Base-by-base conservation (phyloP, 2,329 filamentous ascomycete species). In the Cladophialophora psammophila region DNA sequence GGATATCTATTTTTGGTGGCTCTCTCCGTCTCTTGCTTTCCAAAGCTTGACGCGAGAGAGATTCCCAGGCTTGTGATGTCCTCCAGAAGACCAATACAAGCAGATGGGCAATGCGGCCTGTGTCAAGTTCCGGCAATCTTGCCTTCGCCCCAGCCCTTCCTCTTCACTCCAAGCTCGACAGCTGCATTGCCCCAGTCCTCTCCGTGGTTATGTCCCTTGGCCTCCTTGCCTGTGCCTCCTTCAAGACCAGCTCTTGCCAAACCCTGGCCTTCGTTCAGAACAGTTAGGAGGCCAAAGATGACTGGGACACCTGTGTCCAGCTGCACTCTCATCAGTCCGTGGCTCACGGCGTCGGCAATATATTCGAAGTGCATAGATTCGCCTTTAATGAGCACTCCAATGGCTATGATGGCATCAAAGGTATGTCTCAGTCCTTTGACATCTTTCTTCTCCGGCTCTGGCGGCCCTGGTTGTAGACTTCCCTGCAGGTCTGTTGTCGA, bases 311-410 rank as follows among this genome's bases (percentile, higher is more conserved):
- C 91, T 9, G 88, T 89, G 78, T 99, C 94, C 63, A 98, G 84
- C 79, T 96, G 93, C 66, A 98, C 89, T 71, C 92, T 89, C 95
- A 99, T 99, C 68, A 99, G 85, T 6, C 93, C 95, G 69, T 97
- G 92, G 65, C 89, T 93, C 6, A 96, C 93, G 48, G 92, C 88
- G 71, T 98, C 95, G 50, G 94, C 87, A 75, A 99, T 99, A 82
- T 99, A 98, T 82, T 99, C 95, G 76, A 99, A 99, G 82, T 99
- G 95, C 93, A 97, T 97, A 6, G 95, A 98, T 81, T 96, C 92
- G 78, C 95, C 95, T 84, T 99, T 99, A 83, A 99, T 97, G 68
- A 99, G 87, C 64, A 97, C 94, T 64, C 95, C 95, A 73, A 99
- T 91, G 61, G 95, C 93, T 72, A 99, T 94, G 71, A 99, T 89